Evolutionary conservation across 1,139 yeast species (phyloP), one percentile per base, ranked within the genome.

Genomic region (Yamadazyma dendronema): DNA sequence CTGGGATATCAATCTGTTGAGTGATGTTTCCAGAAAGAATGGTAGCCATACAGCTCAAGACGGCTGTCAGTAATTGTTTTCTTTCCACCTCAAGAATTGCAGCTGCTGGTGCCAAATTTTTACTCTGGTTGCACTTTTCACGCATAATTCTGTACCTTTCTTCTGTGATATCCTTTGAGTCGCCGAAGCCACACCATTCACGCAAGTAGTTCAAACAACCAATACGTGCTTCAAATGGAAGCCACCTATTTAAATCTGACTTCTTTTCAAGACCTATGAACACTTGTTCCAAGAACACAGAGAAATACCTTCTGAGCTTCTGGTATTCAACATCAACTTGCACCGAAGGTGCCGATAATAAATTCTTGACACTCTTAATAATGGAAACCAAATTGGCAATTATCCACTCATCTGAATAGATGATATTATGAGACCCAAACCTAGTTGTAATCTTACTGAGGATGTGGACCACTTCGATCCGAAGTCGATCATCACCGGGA

Each of bases 101-200:
- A 29, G 78, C 72, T 11, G 84, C 64, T 1, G 81, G 62, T 0
- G 81, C 70, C 2, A 65, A 52, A 30, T 79, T 84, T 40, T 73
- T 70, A 32, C 65, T 58, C 16, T 59, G 63, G 5, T 65, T 63
- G 2, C 72, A 65, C 17, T 63, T 67, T 32, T 64, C 65, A 10
- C 71, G 62, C 86, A 90, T 89, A 1, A 65, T 57, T 5, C 63
- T 60, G 48, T 88, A 90, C 34, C 97, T 67, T 28, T 83, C 86
- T 29, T 78, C 79, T 4, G 88, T 76, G 3, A 82, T 55, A 1
- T 69, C 62, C 16, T 77, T 70, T 25, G 79, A 69, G 36, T 77
- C 83, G 1, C 97, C 97, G 42, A 78, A 80, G 0, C 95, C 95
- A 59, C 96, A 88, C 99, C 99, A 94, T 54, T 87, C 96, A 47